phyloP scores from a whole-genome alignment of 345 rosid genomes.

The Rhodomyrtus tomentosa region DNA sequence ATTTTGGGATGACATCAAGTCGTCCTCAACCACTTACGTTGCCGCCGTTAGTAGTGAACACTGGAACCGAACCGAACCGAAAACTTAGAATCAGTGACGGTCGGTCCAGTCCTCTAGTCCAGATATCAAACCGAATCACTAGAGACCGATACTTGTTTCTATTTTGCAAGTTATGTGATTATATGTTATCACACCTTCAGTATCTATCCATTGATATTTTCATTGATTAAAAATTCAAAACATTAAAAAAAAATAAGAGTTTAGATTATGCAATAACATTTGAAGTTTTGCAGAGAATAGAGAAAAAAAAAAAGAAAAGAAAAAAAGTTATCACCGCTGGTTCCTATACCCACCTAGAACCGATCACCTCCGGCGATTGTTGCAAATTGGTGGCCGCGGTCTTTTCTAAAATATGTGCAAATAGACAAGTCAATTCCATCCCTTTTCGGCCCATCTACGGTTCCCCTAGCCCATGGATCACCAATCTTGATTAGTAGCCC shows the following conservation, averaged over 20 bases:
- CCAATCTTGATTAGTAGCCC: background rate
- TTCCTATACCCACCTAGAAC: rapidly evolving
- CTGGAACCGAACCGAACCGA: rapidly evolving
- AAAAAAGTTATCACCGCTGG: background rate
- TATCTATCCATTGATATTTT: no score
- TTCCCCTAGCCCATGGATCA: background rate
- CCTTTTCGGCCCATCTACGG: background rate
- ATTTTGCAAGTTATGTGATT: no score
- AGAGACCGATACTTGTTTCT: background rate
- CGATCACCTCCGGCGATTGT: rapidly evolving
- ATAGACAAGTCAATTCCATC: background rate
- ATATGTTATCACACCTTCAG: no score
- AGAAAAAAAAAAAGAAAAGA: background rate
- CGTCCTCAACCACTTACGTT: no score
- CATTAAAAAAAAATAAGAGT: background rate
- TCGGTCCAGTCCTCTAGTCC: rapidly evolving
- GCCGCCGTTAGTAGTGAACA: no score
- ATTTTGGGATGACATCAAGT: background rate
- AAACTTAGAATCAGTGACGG: rapidly evolving
- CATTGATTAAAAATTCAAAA: no score
- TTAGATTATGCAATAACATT: background rate
- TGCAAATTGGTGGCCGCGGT: background rate
- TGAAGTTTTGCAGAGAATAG: background rate
- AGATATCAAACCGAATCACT: no score
- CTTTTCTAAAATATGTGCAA: background rate